A percentile compares a stretch with the other conserved stretches of the same genome.
Evolutionary conservation across 495 filamentous ascomycete genomes (phyloP).

Genomic region (Echria macrotheca): DNA sequence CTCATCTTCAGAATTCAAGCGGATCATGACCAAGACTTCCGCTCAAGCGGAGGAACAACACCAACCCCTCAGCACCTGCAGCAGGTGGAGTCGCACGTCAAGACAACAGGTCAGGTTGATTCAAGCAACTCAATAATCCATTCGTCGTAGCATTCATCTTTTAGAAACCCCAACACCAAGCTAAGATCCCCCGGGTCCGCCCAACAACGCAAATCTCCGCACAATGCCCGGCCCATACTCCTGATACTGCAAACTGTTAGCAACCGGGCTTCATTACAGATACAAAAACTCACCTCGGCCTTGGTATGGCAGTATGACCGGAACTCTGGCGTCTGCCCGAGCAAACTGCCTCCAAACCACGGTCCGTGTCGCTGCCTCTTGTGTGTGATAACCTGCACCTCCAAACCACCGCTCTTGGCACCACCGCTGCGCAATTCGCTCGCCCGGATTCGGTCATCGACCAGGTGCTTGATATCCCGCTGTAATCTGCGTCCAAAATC

Average conservation of each 20-base stretch:
- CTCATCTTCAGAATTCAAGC: too few relatives aligned
- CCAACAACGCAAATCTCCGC: slow-evolving; percentile 86
- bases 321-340: slow-evolving; percentile 99
- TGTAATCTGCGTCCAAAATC: slow-evolving; percentile 94
- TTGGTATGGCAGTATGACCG: slow-evolving; percentile 98
- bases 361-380: slow-evolving; percentile 94
- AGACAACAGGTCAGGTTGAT: too few relatives aligned
- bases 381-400: slow-evolving; percentile 94
- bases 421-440: slow-evolving; percentile 86
- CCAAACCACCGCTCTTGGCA: slow-evolving; percentile 84
- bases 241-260: slow-evolving; percentile 58
- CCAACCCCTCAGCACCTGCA: too few relatives aligned
- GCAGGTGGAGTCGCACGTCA: too few relatives aligned
- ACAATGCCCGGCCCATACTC: slow-evolving; percentile 95
- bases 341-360: slow-evolving; percentile 94
- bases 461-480: slow-evolving; percentile 90
- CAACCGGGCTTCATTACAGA: too few relatives aligned
- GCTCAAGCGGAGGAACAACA: too few relatives aligned
- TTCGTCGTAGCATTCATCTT: slow-evolving; percentile 16
- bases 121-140: too few relatives aligned
- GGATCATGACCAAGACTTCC: too few relatives aligned
- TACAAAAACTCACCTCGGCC: slow-evolving; percentile 56
- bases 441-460: slow-evolving; percentile 56
- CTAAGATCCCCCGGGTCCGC: slow-evolving; percentile 75
- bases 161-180: slow-evolving; percentile 10